Percentiles rank a stretch among this genome's conserved stretches.
Evolutionary conservation across 352 stramenopile genomes (phyloP).

Genomic region (Phytopythium mirpurense): DNA sequence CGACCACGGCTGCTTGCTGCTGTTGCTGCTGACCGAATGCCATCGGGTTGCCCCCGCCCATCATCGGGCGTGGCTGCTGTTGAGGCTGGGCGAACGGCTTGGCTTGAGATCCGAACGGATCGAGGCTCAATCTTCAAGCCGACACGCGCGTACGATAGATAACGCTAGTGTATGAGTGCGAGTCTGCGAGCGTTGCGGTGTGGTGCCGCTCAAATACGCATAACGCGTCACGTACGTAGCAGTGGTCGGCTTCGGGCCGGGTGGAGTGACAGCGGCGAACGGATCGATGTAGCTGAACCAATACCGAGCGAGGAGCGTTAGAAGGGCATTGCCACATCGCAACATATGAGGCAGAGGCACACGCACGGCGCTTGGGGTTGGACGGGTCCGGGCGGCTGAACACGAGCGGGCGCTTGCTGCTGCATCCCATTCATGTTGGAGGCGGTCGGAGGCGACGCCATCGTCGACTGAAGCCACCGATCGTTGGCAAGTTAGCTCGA

Average conservation of each 20-base stretch:
- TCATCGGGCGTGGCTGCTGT: slow-evolving; percentile 11
- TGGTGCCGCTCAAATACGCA: too few species aligned
- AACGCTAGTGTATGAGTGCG: too few species aligned
- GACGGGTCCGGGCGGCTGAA: neutral
- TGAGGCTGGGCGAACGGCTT: slow-evolving; percentile 19
- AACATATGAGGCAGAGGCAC: slow-evolving; percentile 1
- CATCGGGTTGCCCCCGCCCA: slow-evolving; percentile 10
- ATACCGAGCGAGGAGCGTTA: neutral
- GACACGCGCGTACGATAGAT: too few species aligned
- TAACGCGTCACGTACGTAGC: slow-evolving; percentile 25
- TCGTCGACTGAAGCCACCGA: slow-evolving; percentile 19
- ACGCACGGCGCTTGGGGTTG: slow-evolving; percentile 13
- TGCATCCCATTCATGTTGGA: slow-evolving; percentile 8
- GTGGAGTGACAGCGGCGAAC: slow-evolving; percentile 42
- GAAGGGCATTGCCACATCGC: neutral
- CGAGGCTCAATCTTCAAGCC: too few species aligned
- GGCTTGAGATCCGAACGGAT: slow-evolving; percentile 32
- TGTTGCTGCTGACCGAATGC: slow-evolving; percentile 8
- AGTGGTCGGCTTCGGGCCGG: slow-evolving; percentile 33
- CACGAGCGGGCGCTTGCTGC: neutral
- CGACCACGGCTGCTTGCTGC: slow-evolving; percentile 18
- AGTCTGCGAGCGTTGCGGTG: too few species aligned
- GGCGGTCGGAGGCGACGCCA: slow-evolving; percentile 12
- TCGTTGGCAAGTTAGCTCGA: neutral
- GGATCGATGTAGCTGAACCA: slow-evolving; percentile 49